Evolutionary conservation across 331 rosid genomes (phyloP), one percentile per base, ranked within the genome.

Genomic region (Malus hybrid): DNA sequence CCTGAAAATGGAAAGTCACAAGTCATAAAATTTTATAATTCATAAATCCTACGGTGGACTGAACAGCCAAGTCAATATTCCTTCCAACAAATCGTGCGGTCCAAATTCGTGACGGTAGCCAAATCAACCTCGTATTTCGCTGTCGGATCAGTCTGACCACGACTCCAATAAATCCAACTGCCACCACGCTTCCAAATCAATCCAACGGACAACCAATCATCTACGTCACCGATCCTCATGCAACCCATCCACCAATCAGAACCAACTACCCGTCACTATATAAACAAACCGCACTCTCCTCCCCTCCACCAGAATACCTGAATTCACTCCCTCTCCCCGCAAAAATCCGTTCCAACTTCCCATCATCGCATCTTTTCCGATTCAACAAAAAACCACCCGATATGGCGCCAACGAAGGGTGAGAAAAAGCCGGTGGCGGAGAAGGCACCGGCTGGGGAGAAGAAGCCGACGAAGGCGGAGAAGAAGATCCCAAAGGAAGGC

Each of bases 351-450:
- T 62, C 10, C 5, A 2, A 11, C 76, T 13, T n/a, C 6, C 32
- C 1, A 5, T 66, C 48, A 16, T 80, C 6, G 34, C 28, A 20
- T 36, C 71, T 10, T n/a, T 61, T n/a, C 62, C 1, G 71, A 16
- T 6, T 44, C 59, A 73, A 16, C 60, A 16, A 16, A 14, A 10
- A 52, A 32, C 19, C 5, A 60, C 7, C 67, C 48, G 10, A 78
- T 24, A 91, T 91, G 96, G 92, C 93, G 12, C 96, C 92, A 0
- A 73, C 86, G 2, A 86, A 87, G 82, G 92, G 70, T 1, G 96
- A 87, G 82, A 88, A 88, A 81, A 86, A 79, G 74, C 92, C 90
- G 0, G 91, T 89, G 69, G 87, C 84, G 48, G 85, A 88, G n/a
- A 88, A 87, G 5, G 79, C 84, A 5, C 74, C 84, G 11, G 48